Conservation (phyloP, 2,329 filamentous ascomycete genomes). For the Stagonosporopsis rhizophila region DNA sequence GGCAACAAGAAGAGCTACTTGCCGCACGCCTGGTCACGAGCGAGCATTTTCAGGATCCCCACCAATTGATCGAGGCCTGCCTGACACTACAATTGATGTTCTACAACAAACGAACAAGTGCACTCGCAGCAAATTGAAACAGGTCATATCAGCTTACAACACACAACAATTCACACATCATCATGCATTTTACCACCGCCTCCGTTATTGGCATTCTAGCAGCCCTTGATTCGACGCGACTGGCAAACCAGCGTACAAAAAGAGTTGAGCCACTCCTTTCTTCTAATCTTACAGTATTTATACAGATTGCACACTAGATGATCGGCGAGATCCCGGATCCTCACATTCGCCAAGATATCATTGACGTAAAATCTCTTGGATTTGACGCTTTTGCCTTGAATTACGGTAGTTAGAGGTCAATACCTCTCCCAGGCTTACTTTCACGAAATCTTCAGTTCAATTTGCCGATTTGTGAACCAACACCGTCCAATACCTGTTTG, state of each 20-base stretch:
- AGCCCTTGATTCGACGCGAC: background rate
- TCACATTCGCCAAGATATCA: conserved; percentile 35
- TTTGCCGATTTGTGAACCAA: conserved; percentile 34
- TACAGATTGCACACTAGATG: conserved; percentile 32
- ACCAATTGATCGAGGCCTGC: background rate
- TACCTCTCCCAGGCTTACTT: background rate
- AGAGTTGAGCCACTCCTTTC: background rate
- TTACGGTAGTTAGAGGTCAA: conserved; percentile 25
- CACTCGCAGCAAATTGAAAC: background rate
- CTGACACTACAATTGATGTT: no score
- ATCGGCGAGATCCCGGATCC: conserved; percentile 29
- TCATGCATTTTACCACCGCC: background rate
- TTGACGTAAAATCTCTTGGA: conserved; percentile 39
- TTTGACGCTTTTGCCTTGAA: conserved; percentile 49
- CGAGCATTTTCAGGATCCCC: no score
- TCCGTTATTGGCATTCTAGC: conserved; percentile 1
- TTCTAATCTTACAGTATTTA: background rate
- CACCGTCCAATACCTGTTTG: conserved; percentile 40
- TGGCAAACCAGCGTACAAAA: conserved; percentile 12
- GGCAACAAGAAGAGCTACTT: no score
- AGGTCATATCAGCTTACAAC: background rate
- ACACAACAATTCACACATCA: background rate
- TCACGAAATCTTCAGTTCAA: background rate
- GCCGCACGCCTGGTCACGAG: no score
- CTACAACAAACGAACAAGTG: background rate